Base-by-base conservation (phyloP, 495 filamentous ascomycete genomes). In the Aspergillus bertholletiae region DNA sequence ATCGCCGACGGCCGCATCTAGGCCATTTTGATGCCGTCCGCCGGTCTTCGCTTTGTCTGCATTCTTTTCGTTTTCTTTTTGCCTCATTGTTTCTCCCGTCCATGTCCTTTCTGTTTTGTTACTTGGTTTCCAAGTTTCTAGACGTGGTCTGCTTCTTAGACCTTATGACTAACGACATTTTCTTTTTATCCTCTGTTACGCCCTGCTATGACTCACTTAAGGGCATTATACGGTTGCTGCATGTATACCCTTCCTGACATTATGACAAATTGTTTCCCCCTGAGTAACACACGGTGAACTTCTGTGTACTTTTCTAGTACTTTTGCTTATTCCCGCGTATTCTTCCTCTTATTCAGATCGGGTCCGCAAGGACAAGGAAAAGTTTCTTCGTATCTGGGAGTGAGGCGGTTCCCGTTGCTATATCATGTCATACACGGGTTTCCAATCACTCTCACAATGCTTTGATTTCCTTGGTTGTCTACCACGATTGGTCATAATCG, bases 1-100 rank as follows among this genome's bases (percentile, higher is more conserved):
- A 49, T 63, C 48, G 35, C 58, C n/a, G 65, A 67, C 11, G 55
- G 54, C 34, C 64, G 61, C 46, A 56, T 62, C 15, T 67, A 61
- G 43, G 28, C 27, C 57, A 32, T 18, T 23, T 43, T 50, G 15
- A 12, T 15, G 28, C 48, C 34, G 52, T 50, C n/a, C 28, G 40
- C 47, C 51, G 13, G n/a, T 13, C 20, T 15, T 13, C 28, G 11
- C 41, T 53, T n/a, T n/a, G n/a, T n/a, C n/a, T n/a, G n/a, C 35
- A 57, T n/a, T 46, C 32, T 45, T 41, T 53, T 46, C 30, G 18
- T 34, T 12, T 15, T 34, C n/a, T 28, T 40, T 17, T 39, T 45
- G 26, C 32, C 28, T 44, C 35, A 20, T 32, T 44, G 13, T 0
- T 45, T 35, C 45, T 34, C 28, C 22, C 37, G 6, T 43, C 22